Evolutionary conservation across 192 early-diverging fungal species (phyloP), one percentile per base, ranked within the genome.

Genomic region (Chytriomyces sp.): DNA sequence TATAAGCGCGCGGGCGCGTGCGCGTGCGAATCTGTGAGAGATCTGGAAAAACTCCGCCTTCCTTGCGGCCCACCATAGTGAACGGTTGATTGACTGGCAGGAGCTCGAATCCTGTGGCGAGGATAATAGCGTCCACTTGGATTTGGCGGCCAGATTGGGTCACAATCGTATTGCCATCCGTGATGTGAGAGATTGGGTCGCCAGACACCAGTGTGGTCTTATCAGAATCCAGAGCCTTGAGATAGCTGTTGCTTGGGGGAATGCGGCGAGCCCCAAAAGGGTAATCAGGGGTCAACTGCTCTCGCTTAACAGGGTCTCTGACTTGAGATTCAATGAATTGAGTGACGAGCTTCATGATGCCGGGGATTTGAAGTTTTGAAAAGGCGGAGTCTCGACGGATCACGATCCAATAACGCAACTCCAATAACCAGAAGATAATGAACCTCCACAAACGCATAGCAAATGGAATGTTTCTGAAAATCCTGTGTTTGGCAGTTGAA

Each of bases 401-500:
- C 17, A 69, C 56, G 17, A 19, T 12, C 8, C 26, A 14, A 22
- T 69, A 69, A 2, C 55, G 26, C 30, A 57, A 69, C 25, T 54
- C 52, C 6, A 26, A 28, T 1, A 22, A 3, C n/a, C 28, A 58
- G 53, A 37, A 69, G 6, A 69, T 57, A 30, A 37, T 36, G 36
- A 57, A 26, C 6, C 74, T 37, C 54, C 49, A 60, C 8, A 71
- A n/a, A 19, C 58, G 22, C 66, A 54, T 33, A 33, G 64, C 67
- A 17, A 19, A 12, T 8, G 74, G 74, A 28, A 76, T 59, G 59
- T 76, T 59, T 30, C 66, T 36, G 28, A 76, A 76, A 10, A 76
- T 41, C 65, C 65, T 65, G 40, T 6, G 19, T 62, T 14, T 3
- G 4, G 8, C 19, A 25, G 22, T 58, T 22, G 28, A 28, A n/a